phyloP scores from a whole-genome alignment of 2,329 filamentous ascomycete genomes.

The Ophiostoma tasmaniense region DNA sequence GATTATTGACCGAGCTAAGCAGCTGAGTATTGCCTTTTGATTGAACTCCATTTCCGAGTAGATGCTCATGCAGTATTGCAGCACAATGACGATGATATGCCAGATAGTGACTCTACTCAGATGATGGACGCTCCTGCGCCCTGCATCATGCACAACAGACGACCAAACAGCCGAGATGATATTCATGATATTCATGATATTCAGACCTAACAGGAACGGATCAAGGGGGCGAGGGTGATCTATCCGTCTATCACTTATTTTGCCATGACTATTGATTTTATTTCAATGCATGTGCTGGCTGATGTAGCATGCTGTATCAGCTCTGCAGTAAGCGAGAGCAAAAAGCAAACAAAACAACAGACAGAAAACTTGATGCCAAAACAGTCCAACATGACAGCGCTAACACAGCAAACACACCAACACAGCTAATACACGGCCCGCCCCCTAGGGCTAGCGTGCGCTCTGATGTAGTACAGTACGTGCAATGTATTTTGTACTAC shows the following conservation, averaged over 20 bases:
- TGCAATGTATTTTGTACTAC: not conserved
- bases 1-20: not conserved
- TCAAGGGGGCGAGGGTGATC: not conserved
- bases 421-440: not conserved
- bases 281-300: not conserved
- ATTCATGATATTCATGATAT: not conserved
- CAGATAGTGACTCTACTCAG: not conserved
- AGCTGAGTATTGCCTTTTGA: not conserved
- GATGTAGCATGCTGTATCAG: not conserved
- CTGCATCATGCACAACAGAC: not conserved
- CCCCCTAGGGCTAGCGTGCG: not conserved
- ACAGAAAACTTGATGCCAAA: not conserved
- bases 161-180: not conserved
- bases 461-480: not conserved
- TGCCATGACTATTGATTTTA: too few relatives aligned
- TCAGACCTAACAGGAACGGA: not conserved
- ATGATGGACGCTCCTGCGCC: not conserved
- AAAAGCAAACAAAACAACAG: not conserved
- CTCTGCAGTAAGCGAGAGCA: not conserved
- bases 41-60: too few relatives aligned
- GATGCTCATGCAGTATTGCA: not conserved
- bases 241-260: not conserved
- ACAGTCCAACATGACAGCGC: not conserved
- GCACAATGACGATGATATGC: not conserved
- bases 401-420: too few relatives aligned